Conservation (phyloP, 768 basidiomycete species). For the Ramaria sp. region DNA sequence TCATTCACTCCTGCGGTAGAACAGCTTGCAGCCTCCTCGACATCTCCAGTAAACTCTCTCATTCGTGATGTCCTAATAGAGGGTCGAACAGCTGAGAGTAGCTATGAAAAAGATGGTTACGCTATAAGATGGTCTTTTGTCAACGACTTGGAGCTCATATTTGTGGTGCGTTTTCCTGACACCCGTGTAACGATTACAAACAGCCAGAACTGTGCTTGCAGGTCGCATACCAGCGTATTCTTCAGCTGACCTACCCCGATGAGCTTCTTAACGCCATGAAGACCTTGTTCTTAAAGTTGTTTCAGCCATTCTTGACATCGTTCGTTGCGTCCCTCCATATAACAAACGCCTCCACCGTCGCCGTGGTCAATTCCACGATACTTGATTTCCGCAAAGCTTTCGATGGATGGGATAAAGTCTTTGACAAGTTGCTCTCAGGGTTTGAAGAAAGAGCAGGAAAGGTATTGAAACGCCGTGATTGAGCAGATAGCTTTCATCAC, state of each 20-base stretch:
- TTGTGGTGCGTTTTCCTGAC: constrained; percentile 57
- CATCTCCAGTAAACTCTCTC: constrained; percentile 81
- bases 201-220: constrained; percentile 20
- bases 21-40: constrained; percentile 52
- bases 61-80: constrained; percentile 89
- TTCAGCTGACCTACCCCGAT: constrained; percentile 90
- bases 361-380: constrained; percentile 22
- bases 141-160: constrained; percentile 93
- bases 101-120: constrained; percentile 90
- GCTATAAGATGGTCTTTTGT: constrained; percentile 91
- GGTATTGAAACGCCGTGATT: constrained; percentile 27
- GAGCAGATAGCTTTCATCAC: neutral
- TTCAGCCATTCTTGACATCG: constrained; percentile 70
- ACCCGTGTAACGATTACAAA: neutral
- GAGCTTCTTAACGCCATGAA: constrained; percentile 76
- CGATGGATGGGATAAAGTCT: constrained; percentile 71
- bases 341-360: constrained; percentile 27
- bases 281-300: constrained; percentile 76
- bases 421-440: constrained; percentile 63
- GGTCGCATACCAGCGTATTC: constrained; percentile 95
- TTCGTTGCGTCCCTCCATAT: constrained; percentile 80
- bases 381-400: constrained; percentile 69
- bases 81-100: constrained; percentile 69
- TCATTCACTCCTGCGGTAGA: constrained; percentile 87
- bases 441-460: constrained; percentile 68